A percentile compares a stretch with the other conserved stretches of the same genome.
phyloP scores from a whole-genome alignment of 2,329 filamentous ascomycete genomes.

The Mariannaea elegans region DNA sequence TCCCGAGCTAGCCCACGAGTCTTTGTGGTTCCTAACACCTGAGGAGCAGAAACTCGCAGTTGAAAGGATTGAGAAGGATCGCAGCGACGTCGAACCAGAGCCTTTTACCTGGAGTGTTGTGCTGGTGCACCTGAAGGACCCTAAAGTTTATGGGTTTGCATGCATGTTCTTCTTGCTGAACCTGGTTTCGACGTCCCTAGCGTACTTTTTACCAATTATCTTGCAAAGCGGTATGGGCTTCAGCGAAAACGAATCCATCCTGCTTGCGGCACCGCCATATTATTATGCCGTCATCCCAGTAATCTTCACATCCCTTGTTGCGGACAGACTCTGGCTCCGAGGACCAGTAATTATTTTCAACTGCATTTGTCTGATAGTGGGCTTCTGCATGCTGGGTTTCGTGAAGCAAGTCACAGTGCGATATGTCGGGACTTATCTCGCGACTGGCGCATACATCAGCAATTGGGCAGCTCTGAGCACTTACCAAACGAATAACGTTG shows the following conservation, averaged over 20 bases:
- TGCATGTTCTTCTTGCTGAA: constrained; percentile 13
- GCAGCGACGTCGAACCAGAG: constrained; percentile 2
- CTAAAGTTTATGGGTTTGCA: constrained; percentile 5
- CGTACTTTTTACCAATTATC: constrained; percentile 15
- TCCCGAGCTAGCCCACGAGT: constrained; percentile 3
- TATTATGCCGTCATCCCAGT: constrained; percentile 9
- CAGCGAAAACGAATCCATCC: constrained; percentile 4
- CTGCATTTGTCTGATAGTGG: constrained; percentile 7
- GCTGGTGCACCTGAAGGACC: background rate
- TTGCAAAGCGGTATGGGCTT: constrained; percentile 15
- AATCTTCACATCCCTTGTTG: background rate
- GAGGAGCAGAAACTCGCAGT: constrained; percentile 3
- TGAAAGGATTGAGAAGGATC: constrained; percentile 10
- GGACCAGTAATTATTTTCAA: constrained; percentile 11
- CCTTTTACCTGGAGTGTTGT: background rate
- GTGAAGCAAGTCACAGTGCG: constrained; percentile 7
- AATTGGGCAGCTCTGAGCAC: constrained; percentile 12
- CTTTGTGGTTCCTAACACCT: background rate
- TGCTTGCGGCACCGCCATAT: constrained; percentile 9
- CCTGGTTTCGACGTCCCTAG: constrained; percentile 3
- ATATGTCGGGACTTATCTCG: constrained; percentile 3
- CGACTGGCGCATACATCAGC: constrained; percentile 13
- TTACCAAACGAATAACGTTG: constrained; percentile 9
- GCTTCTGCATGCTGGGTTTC: constrained; percentile 14
- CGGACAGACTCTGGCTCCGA: constrained; percentile 1